A percentile compares a stretch with the other conserved stretches of the same genome.
Evolutionary conservation across 805 yeast species (phyloP).

Genomic region (Kazachstania martiniae): DNA sequence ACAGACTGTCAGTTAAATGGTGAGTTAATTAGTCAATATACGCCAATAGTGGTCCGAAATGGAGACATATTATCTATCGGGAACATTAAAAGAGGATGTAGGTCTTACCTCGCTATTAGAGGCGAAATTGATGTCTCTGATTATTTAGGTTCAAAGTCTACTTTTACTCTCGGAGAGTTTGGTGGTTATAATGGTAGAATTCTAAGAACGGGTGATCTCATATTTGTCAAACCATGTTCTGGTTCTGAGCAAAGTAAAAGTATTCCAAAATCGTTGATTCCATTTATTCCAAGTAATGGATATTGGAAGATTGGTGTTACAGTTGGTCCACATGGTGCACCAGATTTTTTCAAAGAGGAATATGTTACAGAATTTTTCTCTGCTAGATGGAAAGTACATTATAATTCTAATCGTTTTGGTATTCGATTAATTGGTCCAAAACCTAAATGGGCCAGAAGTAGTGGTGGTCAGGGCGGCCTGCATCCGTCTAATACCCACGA

Average conservation of each 20-base stretch:
- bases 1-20: constrained; percentile 61
- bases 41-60: constrained; percentile 55
- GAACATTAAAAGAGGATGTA: constrained; percentile 70
- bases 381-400: constrained; percentile 86
- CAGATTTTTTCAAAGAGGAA: constrained; percentile 80
- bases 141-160: constrained; percentile 91
- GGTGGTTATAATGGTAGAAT: constrained; percentile 95
- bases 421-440: constrained; percentile 91
- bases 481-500: constrained; percentile 99
- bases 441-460: constrained; percentile 91
- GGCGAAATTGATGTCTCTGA: constrained; percentile 93
- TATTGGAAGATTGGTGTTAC: constrained; percentile 86
- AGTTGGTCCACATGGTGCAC: constrained; percentile 96
- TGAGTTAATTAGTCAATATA: constrained; percentile 46
- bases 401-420: constrained; percentile 95
- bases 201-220: constrained; percentile 83
- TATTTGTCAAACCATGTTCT: constrained; percentile 74
- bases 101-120: constrained; percentile 81
- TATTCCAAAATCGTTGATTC: constrained; percentile 38
- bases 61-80: constrained; percentile 81
- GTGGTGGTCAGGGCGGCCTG: constrained; percentile 96
- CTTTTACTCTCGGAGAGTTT: constrained; percentile 84
- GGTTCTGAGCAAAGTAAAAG: constrained; percentile 45
- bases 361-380: constrained; percentile 65
- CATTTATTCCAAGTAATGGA: constrained; percentile 21